Conservation (phyloP, 1,139 yeast species). For the Debaryomyces sp. region DNA sequence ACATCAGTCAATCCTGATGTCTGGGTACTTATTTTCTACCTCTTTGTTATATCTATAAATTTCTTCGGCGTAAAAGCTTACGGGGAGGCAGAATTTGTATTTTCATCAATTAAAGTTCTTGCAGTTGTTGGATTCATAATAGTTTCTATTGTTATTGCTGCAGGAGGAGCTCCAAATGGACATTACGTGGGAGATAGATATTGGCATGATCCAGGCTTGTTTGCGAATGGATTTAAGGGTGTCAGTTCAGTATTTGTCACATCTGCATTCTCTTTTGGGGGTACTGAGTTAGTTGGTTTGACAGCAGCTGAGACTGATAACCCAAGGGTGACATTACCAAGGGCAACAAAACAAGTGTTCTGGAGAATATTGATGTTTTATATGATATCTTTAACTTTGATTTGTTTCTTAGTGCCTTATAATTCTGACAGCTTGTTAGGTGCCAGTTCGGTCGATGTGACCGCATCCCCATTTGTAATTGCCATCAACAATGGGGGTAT, state of each 20-base stretch:
- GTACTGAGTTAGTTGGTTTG: conserved; percentile 44
- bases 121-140: conserved; percentile 37
- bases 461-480: conserved; percentile 54
- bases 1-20: conserved; percentile 32
- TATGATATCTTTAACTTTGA: conserved; percentile 33
- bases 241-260: conserved; percentile 42
- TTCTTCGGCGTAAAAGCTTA: conserved; percentile 38
- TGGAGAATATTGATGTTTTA: conserved; percentile 40
- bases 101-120: conserved; percentile 32
- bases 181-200: conserved; percentile 26
- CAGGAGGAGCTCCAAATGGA: conserved; percentile 37
- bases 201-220: conserved; percentile 38
- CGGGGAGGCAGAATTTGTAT: conserved; percentile 38
- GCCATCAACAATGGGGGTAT: conserved; percentile 59
- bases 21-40: conserved; percentile 33
- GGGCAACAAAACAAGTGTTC: conserved; percentile 42
- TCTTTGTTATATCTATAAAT: conserved; percentile 31
- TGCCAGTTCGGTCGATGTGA: conserved; percentile 30
- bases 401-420: conserved; percentile 35
- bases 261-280: conserved; percentile 45
- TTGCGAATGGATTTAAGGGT: conserved; percentile 46
- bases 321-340: conserved; percentile 41
- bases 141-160: conserved; percentile 31
- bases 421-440: conserved; percentile 28
- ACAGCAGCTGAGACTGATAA: conserved; percentile 47